Evolutionary conservation across 805 yeast species (phyloP), one percentile per base, ranked within the genome.

Genomic region (Saccharomycopsis microspora): DNA sequence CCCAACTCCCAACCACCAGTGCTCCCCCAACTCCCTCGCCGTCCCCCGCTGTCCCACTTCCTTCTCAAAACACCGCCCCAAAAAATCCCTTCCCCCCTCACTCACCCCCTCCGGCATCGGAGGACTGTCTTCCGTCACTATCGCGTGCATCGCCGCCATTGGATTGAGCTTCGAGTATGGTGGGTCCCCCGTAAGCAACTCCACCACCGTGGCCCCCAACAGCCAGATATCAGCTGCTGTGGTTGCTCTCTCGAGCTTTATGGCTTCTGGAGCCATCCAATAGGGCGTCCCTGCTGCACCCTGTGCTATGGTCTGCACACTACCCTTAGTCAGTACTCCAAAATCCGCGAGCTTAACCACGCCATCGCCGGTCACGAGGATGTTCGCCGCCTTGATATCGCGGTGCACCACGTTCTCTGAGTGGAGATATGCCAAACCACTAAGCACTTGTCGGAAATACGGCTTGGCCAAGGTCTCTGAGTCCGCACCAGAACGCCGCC

Each of bases 241-340:
- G 6, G 94, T 81, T 1, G 90, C 83, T 3, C 94, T 95, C 57
- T 82, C 85, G 56, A 87, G 80, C 39, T 81, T 70, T 3, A 93
- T 84, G 2, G 94, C 80, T 60, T 93, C 98, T 0, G 98, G 98
- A 0, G 98, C 97, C 96, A 93, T 89, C 97, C 97, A 93, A 60
- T 90, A 85, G 0, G 97, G 95, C 0, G 97, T 87, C 1, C 98
- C 98, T 87, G 66, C 0, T 96, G 87, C 1, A 85, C 89, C 41
- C 57, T 52, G 45, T 57, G 64, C 57, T 43, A 71, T 66, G 34
- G 84, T 78, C 38, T 84, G 81, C 5, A 80, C 65, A 50, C 78
- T 79, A 51, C 77, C 76, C 32, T 43, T 49, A 4, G 54, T 46
- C 27, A 93, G 82, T 37, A 86, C 82, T 34, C 95, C 95, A 60